Evolutionary conservation across 176 grass and related monocot genomes (phyloP).

Genomic region (Cymbopogon citratus): DNA sequence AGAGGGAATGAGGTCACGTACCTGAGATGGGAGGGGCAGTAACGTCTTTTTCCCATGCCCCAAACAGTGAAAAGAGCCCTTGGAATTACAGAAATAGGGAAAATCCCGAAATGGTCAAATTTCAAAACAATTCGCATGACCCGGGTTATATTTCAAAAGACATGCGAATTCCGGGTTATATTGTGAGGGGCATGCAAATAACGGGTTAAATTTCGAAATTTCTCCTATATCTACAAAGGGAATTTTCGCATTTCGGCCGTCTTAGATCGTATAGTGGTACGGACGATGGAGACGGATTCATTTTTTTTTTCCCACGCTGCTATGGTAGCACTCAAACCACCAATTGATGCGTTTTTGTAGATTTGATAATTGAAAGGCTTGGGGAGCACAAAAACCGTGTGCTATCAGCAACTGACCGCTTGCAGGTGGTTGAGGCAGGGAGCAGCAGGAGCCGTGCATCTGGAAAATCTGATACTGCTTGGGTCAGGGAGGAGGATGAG

Average conservation of each 20-base stretch:
- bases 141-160: too few species aligned
- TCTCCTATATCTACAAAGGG: too few species aligned
- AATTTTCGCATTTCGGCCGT: background rate
- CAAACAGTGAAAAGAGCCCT: too few species aligned
- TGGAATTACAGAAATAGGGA: too few species aligned
- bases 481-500: constrained; percentile 6
- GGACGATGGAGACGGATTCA: background rate
- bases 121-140: too few species aligned
- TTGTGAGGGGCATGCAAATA: too few species aligned
- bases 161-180: too few species aligned
- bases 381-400: constrained; percentile 70
- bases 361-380: constrained; percentile 40
- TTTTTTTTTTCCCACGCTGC: background rate
- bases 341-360: background rate
- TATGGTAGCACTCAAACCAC: background rate
- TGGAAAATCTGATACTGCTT: background rate
- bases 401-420: constrained; percentile 46
- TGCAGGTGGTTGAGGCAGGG: constrained; percentile 34
- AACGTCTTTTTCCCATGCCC: too few species aligned
- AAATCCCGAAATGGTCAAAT: too few species aligned
- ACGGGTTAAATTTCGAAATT: too few species aligned
- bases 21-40: too few species aligned
- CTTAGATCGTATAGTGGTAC: constrained; percentile 3
- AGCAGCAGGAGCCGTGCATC: background rate
- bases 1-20: too few species aligned